Conservation (phyloP, 1,139 yeast genomes). For the Debaryomyces coudertii region DNA sequence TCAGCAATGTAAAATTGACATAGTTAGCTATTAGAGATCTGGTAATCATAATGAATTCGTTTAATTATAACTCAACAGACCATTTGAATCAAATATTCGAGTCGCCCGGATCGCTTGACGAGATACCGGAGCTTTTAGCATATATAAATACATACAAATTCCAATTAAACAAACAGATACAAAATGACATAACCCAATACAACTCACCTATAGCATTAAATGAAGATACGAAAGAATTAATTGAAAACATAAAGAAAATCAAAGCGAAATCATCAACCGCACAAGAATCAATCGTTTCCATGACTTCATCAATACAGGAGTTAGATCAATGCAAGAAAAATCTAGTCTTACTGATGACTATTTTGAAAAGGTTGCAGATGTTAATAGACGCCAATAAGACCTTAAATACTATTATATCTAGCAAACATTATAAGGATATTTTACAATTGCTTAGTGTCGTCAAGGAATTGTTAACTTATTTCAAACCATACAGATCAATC, state of each 20-base stretch:
- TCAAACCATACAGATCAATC: constrained; percentile 81
- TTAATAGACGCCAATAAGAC: constrained; percentile 76
- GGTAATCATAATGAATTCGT: constrained; percentile 3
- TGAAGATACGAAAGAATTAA: constrained; percentile 49
- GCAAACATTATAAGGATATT: constrained; percentile 64
- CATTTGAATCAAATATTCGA: constrained; percentile 43
- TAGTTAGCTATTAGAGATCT: background rate
- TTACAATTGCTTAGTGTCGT: constrained; percentile 74
- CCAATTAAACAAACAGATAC: constrained; percentile 47
- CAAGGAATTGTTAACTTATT: constrained; percentile 73
- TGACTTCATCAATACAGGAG: constrained; percentile 77
- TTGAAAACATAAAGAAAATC: constrained; percentile 37
- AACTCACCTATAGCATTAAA: constrained; percentile 33
- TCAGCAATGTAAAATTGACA: background rate
- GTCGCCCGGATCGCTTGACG: constrained; percentile 46
- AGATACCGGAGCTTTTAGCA: constrained; percentile 49
- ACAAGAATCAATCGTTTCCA: constrained; percentile 62
- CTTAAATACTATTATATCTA: constrained; percentile 50
- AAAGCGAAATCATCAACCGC: constrained; percentile 44
- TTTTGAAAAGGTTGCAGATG: constrained; percentile 86
- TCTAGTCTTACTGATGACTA: constrained; percentile 80
- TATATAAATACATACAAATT: constrained; percentile 47
- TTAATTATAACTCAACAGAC: constrained; percentile 22
- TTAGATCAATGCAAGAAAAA: constrained; percentile 84
- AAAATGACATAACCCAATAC: constrained; percentile 31